Base-by-base conservation (phyloP, 2,329 filamentous ascomycete genomes). In the Pestalotiopsis sp. region DNA sequence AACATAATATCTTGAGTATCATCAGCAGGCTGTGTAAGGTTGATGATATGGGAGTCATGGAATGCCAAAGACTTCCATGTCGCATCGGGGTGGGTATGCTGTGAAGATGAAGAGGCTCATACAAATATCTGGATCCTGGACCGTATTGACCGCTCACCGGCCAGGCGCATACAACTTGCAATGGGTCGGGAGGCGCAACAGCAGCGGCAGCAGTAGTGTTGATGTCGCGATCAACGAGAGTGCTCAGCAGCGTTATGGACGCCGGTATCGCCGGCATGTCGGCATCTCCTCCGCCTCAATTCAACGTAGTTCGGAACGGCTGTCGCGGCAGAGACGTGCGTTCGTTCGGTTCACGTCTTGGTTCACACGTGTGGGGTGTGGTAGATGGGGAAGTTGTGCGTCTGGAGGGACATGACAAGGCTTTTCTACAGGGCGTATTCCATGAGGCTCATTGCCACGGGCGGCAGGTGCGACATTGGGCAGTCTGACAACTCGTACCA, bases 121-220 rank as follows among this genome's bases (percentile, higher is more conserved):
- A n/a, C 80, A 82, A 68, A n/a, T 78, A 68, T 66, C 80, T 75
- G 7, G 79, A 79, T 6, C 80, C 80, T 1, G 78, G 75, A 0
- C 80, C 80, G 71, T 82, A 82, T 68, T 82, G 80, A 9, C 79
- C 80, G 3, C 79, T 81, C 3, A 82, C 75, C 4, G 80, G 79
- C 80, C 80, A 82, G n/a, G 80, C 80, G 69, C 80, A 82, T 14
- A 82, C 72, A 56, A 82, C 80, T 59, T 79, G 74, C 30, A 77
- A 67, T 58, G 70, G 57, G 35, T 69, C 2, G 61, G 30, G 1
- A 35, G 30, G 2, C 30, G 30, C 30, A 35, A 35, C 30, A 35
- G 30, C 30, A 35, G 30, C 30, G 30, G 30, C 30, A 35, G 40
- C 68, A n/a, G 76, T 75, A 55, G 71, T 70, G 40, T 69, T 67